Percentiles rank a stretch among this genome's conserved stretches.
These are phyloP conservation scores for Sphaerulina vaccinii DNA, from an alignment of 2,329 filamentous ascomycete genomes.

Conservation along the genomic window DNA sequence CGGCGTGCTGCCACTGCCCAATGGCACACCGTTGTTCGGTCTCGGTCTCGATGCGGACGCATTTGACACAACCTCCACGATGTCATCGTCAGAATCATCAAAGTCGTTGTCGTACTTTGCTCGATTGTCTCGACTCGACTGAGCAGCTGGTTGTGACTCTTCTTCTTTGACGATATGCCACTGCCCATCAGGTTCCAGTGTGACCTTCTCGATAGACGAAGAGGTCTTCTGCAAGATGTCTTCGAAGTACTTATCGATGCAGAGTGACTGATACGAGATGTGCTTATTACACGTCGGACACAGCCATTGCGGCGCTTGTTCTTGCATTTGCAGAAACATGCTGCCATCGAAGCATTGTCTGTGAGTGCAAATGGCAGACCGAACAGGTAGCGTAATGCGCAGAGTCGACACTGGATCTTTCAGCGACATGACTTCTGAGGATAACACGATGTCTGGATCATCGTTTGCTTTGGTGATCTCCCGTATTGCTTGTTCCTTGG, in stretches of 20 bases:
- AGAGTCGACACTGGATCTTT: slow-evolving; percentile 90
- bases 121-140: slow-evolving; percentile 36
- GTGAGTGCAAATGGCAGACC: slow-evolving; percentile 77
- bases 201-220: slow-evolving; percentile 74
- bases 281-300: slow-evolving; percentile 90
- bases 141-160: slow-evolving; percentile 38
- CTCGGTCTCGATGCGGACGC: slow-evolving; percentile 22
- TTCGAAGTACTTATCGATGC: slow-evolving; percentile 86
- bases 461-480: slow-evolving; percentile 72
- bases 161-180: slow-evolving; percentile 61
- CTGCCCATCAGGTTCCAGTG: slow-evolving; percentile 79
- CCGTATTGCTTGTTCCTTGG: slow-evolving; percentile 75
- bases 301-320: slow-evolving; percentile 95
- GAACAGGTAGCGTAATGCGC: slow-evolving; percentile 75
- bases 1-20: slow-evolving; percentile 23
- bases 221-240: slow-evolving; percentile 78
- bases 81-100: slow-evolving; percentile 41
- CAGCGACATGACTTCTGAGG: slow-evolving; percentile 81
- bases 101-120: slow-evolving; percentile 42
- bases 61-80: slow-evolving; percentile 46
- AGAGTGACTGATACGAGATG: slow-evolving; percentile 76
- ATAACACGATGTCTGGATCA: slow-evolving; percentile 86
- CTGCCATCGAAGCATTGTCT: slow-evolving; percentile 93
- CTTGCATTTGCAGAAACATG: slow-evolving; percentile 88
- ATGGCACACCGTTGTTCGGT: slow-evolving; percentile 32